A percentile compares a stretch with the other conserved stretches of the same genome.
phyloP scores from a whole-genome alignment of 176 grass and related monocot genomes.

The Pharus latifolius region DNA sequence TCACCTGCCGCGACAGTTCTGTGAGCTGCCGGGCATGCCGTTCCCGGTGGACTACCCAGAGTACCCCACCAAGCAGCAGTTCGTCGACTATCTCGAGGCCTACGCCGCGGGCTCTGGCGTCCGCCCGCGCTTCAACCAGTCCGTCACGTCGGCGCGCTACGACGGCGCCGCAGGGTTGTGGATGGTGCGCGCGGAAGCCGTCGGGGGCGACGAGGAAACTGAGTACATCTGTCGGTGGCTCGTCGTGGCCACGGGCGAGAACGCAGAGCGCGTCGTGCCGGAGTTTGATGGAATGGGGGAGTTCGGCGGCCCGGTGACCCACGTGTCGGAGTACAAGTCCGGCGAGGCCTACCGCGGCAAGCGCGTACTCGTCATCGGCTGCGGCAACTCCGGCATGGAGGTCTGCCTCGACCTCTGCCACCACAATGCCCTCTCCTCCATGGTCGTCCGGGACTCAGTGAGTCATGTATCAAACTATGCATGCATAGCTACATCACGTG shows the following conservation, averaged over 20 bases:
- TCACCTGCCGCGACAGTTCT: conserved; percentile 50
- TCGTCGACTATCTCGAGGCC: conserved; percentile 31
- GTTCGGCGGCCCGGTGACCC: conserved; percentile 24
- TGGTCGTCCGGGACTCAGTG: conserved; percentile 46
- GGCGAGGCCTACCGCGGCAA: conserved; percentile 23
- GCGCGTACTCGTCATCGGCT: conserved; percentile 39
- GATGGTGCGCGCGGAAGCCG: conserved; percentile 14
- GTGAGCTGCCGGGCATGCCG: conserved; percentile 28
- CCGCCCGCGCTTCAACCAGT: conserved; percentile 22
- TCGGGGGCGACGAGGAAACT: conserved; percentile 6
- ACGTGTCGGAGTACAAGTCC: conserved; percentile 26
- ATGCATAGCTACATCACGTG: too few relatives aligned
- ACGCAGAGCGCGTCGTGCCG: conserved; percentile 28
- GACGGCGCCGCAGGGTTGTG: conserved; percentile 18
- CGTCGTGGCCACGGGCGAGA: conserved; percentile 45
- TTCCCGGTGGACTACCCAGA: conserved; percentile 31
- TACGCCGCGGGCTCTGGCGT: conserved; percentile 26
- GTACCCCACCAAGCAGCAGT: conserved; percentile 31
- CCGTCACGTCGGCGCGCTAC: conserved; percentile 26
- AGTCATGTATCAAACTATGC: too few relatives aligned
- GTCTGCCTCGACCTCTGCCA: conserved; percentile 41
- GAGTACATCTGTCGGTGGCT: conserved; percentile 41
- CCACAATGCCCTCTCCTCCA: conserved; percentile 25
- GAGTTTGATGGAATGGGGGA: conserved; percentile 25
- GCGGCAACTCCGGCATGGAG: conserved; percentile 59